Evolutionary conservation across 2,329 filamentous ascomycete species (phyloP).

Genomic region (Aaosphaeria arxii): DNA sequence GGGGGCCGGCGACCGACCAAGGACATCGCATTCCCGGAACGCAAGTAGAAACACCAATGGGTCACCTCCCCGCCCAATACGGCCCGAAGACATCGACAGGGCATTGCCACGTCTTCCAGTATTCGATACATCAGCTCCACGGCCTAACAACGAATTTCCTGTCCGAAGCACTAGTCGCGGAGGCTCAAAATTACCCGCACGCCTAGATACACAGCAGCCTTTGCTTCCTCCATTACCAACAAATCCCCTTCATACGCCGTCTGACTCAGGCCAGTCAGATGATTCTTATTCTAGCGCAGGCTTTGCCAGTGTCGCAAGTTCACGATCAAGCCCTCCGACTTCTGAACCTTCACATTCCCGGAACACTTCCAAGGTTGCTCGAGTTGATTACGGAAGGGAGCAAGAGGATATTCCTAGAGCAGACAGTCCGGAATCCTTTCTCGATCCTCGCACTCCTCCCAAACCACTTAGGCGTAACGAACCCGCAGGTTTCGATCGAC

Average conservation of each 20-base stretch:
- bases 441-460: slow-evolving; percentile 13
- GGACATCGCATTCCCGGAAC: too few relatives aligned
- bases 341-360: slow-evolving; percentile 35
- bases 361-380: slow-evolving; percentile 25
- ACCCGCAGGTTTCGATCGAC: slow-evolving; percentile 17
- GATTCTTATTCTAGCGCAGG: slow-evolving; percentile 34
- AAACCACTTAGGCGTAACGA: slow-evolving; percentile 12
- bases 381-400: slow-evolving; percentile 17
- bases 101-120: too few relatives aligned
- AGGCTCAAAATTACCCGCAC: slow-evolving; percentile 9
- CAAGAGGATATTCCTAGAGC: slow-evolving; percentile 25
- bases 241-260: slow-evolving; percentile 35
- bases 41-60: too few relatives aligned
- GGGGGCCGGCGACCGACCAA: too few relatives aligned
- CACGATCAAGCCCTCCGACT: slow-evolving; percentile 36
- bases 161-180: slow-evolving; percentile 19
- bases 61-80: too few relatives aligned
- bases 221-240: slow-evolving; percentile 22
- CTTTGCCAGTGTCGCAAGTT: slow-evolving; percentile 33
- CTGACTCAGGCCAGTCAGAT: slow-evolving; percentile 39
- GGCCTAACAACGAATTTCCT: slow-evolving; percentile 15
- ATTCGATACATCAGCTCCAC: too few relatives aligned
- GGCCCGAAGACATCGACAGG: too few relatives aligned
- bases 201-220: slow-evolving; percentile 12
- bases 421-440: slow-evolving; percentile 28